These are phyloP conservation scores for Mycena rosella DNA, from an alignment of 768 basidiomycete genomes.

Conservation along the genomic window DNA sequence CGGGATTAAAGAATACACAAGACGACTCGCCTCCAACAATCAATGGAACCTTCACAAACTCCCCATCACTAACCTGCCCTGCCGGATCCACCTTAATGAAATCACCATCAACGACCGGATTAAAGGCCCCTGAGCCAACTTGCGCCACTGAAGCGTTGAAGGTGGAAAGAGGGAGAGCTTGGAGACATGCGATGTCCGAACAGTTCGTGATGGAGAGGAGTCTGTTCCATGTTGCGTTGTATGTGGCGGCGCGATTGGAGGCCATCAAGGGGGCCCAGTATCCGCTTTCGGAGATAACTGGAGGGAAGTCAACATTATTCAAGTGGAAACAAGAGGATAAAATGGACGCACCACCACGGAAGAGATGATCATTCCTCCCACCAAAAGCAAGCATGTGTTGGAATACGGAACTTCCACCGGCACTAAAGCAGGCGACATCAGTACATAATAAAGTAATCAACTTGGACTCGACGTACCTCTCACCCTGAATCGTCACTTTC, in stretches of 20 bases:
- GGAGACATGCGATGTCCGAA: slow-evolving; percentile 29
- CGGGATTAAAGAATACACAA: slow-evolving; percentile 27
- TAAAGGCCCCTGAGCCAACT: slow-evolving; percentile 30
- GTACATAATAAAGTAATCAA: slow-evolving; percentile 28
- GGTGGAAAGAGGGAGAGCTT: slow-evolving; percentile 30
- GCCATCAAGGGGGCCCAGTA: slow-evolving; percentile 28
- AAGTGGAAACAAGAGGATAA: slow-evolving; percentile 27
- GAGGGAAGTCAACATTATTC: slow-evolving; percentile 20
- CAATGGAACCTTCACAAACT: slow-evolving; percentile 28
- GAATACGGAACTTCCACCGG: slow-evolving; percentile 29
- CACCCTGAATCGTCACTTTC: slow-evolving; percentile 30
- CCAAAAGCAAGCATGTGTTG: slow-evolving; percentile 29
- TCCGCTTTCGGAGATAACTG: slow-evolving; percentile 27
- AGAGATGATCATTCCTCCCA: slow-evolving; percentile 30
- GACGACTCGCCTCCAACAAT: slow-evolving; percentile 28
- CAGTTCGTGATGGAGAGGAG: slow-evolving; percentile 31
- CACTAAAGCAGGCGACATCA: slow-evolving; percentile 24
- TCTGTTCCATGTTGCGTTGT: slow-evolving; percentile 29
- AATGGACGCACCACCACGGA: slow-evolving; percentile 27
- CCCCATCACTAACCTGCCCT: slow-evolving; percentile 29
- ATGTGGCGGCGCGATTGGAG: slow-evolving; percentile 30
- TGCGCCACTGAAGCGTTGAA: slow-evolving; percentile 29
- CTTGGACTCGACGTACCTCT: slow-evolving; percentile 28
- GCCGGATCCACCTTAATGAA: slow-evolving; percentile 30
- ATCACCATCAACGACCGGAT: slow-evolving; percentile 30